Conservation (phyloP, 495 filamentous ascomycete genomes). For the Lasiosphaeria hispida region DNA sequence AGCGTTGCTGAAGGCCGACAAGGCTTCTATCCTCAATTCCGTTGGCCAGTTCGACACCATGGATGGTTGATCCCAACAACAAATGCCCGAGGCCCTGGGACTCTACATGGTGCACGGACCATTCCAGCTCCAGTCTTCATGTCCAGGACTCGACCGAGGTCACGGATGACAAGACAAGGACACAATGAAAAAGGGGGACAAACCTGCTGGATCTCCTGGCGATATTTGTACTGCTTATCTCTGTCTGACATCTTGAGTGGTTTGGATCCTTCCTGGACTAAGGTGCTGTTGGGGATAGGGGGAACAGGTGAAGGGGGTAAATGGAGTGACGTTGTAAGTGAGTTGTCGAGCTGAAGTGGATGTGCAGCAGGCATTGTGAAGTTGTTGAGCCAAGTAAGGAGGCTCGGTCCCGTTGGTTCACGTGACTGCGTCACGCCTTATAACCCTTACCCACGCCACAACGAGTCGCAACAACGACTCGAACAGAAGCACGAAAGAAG, state of each 20-base stretch:
- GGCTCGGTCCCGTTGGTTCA: no score
- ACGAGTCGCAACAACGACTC: no score
- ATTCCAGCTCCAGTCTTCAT: neutral
- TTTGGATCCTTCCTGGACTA: neutral
- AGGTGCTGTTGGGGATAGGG: neutral
- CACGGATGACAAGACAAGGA: neutral
- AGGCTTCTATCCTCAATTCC: no score
- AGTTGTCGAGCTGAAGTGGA: neutral
- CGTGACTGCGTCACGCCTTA: no score
- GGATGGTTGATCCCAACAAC: no score
- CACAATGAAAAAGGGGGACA: conserved; percentile 26
- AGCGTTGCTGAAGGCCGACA: no score
- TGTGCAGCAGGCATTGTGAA: neutral
- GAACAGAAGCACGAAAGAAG: no score
- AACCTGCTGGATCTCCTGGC: conserved; percentile 93
- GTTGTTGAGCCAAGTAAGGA: neutral
- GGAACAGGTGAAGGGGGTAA: neutral
- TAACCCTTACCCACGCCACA: no score
- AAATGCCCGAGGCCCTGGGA: no score
- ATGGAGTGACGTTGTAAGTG: neutral
- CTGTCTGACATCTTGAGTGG: conserved; percentile 57
- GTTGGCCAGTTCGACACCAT: no score
- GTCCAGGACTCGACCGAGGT: neutral
- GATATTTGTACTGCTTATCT: conserved; percentile 74
- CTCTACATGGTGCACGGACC: no score